phyloP scores from a whole-genome alignment of 1,139 yeast genomes.

The Yamadazyma spencermartinsiae region DNA sequence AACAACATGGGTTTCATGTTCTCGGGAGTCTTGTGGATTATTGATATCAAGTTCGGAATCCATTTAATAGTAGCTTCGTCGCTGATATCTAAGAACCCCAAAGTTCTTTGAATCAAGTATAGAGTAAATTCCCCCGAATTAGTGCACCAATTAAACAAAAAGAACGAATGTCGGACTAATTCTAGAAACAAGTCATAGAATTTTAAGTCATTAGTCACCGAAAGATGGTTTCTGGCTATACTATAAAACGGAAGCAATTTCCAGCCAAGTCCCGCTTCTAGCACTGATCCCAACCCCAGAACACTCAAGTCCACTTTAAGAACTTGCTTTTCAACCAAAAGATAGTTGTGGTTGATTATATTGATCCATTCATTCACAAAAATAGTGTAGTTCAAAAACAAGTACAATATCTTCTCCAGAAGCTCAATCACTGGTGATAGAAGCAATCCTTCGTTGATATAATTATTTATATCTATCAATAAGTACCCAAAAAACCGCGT shows the following conservation, averaged over 20 bases:
- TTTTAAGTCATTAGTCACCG: constrained; percentile 1
- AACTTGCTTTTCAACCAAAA: constrained; percentile 3
- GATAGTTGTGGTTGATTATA: neutral
- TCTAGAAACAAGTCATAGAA: constrained; percentile 1
- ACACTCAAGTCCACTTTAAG: constrained; percentile 2
- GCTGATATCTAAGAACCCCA: constrained; percentile 1
- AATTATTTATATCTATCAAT: constrained; percentile 1
- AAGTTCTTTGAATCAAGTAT: constrained; percentile 1
- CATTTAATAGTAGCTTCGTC: neutral
- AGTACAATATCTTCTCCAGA: constrained; percentile 1
- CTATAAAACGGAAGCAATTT: constrained; percentile 6
- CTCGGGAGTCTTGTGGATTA: constrained; percentile 2
- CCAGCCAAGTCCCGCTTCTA: constrained; percentile 2
- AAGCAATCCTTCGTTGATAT: neutral
- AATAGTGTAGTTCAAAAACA: neutral
- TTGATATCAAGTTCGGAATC: neutral
- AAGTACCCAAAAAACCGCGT: constrained; percentile 2
- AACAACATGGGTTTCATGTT: neutral
- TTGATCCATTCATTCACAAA: constrained; percentile 1
- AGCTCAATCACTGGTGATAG: neutral
- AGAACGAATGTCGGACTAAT: neutral
- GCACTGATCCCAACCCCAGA: constrained; percentile 1
- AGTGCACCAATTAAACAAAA: constrained; percentile 2
- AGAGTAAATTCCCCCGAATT: constrained; percentile 2
- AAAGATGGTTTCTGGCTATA: constrained; percentile 1